Evolutionary conservation across 2,329 filamentous ascomycete genomes (phyloP), one percentile per base, ranked within the genome.

Genomic region (Didymella sp.): DNA sequence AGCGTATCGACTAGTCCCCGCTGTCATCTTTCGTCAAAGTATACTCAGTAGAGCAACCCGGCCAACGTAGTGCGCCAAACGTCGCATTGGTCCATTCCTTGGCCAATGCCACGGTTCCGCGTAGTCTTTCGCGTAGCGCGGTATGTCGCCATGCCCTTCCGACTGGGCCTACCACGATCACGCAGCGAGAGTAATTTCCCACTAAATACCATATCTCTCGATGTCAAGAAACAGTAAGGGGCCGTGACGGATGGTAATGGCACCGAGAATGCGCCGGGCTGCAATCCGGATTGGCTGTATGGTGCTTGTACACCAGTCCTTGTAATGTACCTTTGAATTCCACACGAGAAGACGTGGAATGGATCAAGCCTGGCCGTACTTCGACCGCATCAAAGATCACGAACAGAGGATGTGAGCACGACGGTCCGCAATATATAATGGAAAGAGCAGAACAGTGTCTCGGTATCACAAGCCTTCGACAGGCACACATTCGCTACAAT

Each of bases 401-500:
- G 27, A 33, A 28, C 25, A 28, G 24, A 37, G 42, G 12, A 28
- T 37, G 15, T 35, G 24, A 45, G 28, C 22, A 13, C 37, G 33
- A 21, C 22, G 30, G 33, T 30, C n/a, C 6, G 25, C 12, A 17
- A 33, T 56, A 56, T 56, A 56, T 56, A 56, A 41, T 47, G 24
- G 46, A 51, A 56, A 51, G 53, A 56, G 22, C 35, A 47, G 35
- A 22, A 51, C 40, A 46, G 37, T 50, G 53, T 47, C 47, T 56
- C 53, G 53, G 53, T 47, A 51, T 47, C 53, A 41, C 28, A 51
- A 42, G 53, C 53, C 53, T 46, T 51, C 47, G 53, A 56, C 33
- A 56, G 53, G 53, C 53, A 51, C 27, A 56, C 46, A 46, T 19
- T 56, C 53, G 37, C 28, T 51, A 57, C 35, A 30, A 57, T 57